These are phyloP conservation scores for Inga leiocalycina DNA, from an alignment of 306 rosid species.

Conservation along the genomic window DNA sequence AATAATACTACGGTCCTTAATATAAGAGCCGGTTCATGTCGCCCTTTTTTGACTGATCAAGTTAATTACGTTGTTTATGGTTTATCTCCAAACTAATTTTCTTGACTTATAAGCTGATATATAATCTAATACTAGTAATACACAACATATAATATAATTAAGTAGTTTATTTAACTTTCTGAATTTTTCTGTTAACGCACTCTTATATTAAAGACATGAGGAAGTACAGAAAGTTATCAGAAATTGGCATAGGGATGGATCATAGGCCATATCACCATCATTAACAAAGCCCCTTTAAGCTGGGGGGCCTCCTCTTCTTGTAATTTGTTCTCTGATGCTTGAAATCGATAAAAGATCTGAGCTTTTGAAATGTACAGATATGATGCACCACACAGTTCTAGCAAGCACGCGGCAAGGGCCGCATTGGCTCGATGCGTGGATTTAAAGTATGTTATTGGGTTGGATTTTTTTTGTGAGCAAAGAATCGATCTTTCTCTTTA, in stretches of 20 bases:
- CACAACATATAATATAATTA: too few relatives aligned
- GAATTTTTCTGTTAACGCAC: too few relatives aligned
- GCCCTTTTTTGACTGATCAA: too few relatives aligned
- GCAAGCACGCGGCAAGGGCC: not conserved
- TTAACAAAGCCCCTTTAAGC: constrained; percentile 3
- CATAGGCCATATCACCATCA: not conserved
- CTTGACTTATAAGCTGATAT: too few relatives aligned
- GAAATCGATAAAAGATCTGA: not conserved
- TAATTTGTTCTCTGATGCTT: not conserved
- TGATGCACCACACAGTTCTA: not conserved
- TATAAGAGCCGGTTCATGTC: too few relatives aligned
- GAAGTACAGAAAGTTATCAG: not conserved
- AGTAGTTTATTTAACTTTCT: too few relatives aligned
- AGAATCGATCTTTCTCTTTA: not conserved
- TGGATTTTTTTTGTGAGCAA: not conserved
- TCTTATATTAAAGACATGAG: too few relatives aligned
- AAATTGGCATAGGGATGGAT: not conserved
- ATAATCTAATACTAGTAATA: too few relatives aligned
- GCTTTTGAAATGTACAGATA: not conserved
- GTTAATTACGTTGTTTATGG: too few relatives aligned
- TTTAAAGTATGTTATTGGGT: not conserved
- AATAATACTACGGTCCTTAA: too few relatives aligned
- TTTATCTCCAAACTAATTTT: too few relatives aligned
- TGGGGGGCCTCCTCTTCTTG: not conserved
- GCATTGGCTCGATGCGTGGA: not conserved